Conservation (phyloP, 2,329 filamentous ascomycete species). For the Diaporthe sp. region DNA sequence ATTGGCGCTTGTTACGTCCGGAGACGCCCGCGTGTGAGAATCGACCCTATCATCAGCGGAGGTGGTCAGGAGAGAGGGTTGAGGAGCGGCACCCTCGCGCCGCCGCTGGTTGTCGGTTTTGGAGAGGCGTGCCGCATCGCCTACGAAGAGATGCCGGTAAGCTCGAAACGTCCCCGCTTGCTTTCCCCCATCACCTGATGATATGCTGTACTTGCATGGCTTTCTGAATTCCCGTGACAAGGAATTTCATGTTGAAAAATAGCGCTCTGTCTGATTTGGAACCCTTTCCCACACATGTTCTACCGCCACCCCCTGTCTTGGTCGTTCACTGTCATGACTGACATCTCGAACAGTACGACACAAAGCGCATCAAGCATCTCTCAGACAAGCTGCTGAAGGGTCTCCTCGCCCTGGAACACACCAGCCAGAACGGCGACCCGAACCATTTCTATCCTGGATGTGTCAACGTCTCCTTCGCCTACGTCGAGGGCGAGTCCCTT, state of each 20-base stretch:
- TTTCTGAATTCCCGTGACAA: constrained; percentile 83
- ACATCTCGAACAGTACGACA: constrained; percentile 82
- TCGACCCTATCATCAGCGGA: constrained; percentile 96
- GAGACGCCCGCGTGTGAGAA: constrained; percentile 89
- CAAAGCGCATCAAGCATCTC: constrained; percentile 84
- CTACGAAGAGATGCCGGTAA: constrained; percentile 89
- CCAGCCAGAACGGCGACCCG: constrained; percentile 88
- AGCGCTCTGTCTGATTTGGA: constrained; percentile 76
- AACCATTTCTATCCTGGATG: constrained; percentile 93
- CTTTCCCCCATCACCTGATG: constrained; percentile 72
- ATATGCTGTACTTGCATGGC: constrained; percentile 89
- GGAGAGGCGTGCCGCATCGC: constrained; percentile 96
- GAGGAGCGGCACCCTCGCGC: constrained; percentile 93
- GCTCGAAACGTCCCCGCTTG: constrained; percentile 53
- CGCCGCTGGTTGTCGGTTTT: constrained; percentile 90
- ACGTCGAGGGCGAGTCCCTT: constrained; percentile 97
- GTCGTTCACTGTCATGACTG: constrained; percentile 7
- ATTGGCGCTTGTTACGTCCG: constrained; percentile 97
- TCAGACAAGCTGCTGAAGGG: constrained; percentile 88
- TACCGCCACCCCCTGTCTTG: constrained; percentile 3
- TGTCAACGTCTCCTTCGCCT: constrained; percentile 98
- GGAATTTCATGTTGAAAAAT: constrained; percentile 70
- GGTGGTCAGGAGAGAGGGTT: constrained; percentile 97
- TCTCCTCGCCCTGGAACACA: constrained; percentile 91
- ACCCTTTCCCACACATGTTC: constrained; percentile 40